Conservation (phyloP, 2,329 filamentous ascomycete species). For the Fusarium sp. region DNA sequence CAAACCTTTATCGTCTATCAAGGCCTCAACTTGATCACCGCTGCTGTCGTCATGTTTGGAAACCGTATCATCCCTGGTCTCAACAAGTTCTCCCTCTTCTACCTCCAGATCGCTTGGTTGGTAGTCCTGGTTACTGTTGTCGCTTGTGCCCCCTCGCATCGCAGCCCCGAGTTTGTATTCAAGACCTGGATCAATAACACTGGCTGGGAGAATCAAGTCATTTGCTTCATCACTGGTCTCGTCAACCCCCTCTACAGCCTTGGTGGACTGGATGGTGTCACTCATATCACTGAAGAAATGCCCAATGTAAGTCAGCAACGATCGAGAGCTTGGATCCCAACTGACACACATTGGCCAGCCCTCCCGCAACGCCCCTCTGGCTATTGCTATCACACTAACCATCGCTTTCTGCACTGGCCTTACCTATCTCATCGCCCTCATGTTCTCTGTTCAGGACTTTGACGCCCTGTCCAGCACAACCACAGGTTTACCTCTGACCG, state of each 20-base stretch:
- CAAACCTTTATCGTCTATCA: constrained; percentile 16
- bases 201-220: constrained; percentile 3
- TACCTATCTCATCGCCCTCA: constrained; percentile 6
- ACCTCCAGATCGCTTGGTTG: constrained; percentile 7
- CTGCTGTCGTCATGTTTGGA: constrained; percentile 10
- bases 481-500: neutral
- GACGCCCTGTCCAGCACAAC: neutral
- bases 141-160: constrained; percentile 6
- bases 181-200: constrained; percentile 28
- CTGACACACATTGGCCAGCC: neutral
- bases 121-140: constrained; percentile 4
- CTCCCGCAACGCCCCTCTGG: neutral
- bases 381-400: constrained; percentile 2
- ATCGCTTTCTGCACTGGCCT: constrained; percentile 15
- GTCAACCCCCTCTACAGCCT: constrained; percentile 11
- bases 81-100: constrained; percentile 13
- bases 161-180: neutral
- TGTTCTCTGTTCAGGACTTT: constrained; percentile 16
- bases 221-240: constrained; percentile 13
- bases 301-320: constrained; percentile 6
- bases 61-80: constrained; percentile 6
- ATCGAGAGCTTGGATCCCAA: too few species aligned
- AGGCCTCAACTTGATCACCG: constrained; percentile 3
- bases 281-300: constrained; percentile 22
- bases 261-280: constrained; percentile 12